Evolutionary conservation across 2,329 filamentous ascomycete genomes (phyloP), one percentile per base, ranked within the genome.

Genomic region (Fusarium floridanum): DNA sequence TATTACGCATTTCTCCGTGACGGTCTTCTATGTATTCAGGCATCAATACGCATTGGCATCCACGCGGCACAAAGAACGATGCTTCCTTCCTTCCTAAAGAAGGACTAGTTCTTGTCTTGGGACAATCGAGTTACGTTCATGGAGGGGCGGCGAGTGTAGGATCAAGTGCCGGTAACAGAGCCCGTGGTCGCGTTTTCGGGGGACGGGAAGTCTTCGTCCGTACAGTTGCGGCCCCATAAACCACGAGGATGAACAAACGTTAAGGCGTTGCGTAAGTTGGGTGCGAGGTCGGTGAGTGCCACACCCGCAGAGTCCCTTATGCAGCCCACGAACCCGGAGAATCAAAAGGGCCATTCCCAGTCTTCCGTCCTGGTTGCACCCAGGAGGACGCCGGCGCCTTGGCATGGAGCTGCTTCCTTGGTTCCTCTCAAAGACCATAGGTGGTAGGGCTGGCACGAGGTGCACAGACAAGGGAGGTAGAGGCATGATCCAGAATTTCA

Each of bases 241-340:
- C 48, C 9, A 29, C 16, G 32, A 50, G 37, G 22, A 60, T n/a
- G 39, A 50, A 48, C 16, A 11, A 48, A 41, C 61, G 61, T 24
- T 50, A 36, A 37, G 11, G 55, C 41, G 24, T 45, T 29, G 34
- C 29, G 41, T 34, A 16, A 12, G 11, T 34, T 7, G 50, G 43
- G 59, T 34, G 39, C 37, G 41, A 72, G 32, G 61, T 20, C 12
- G 37, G 32, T 32, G 34, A 59, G 34, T 57, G 61, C 57, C 43
- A 68, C 14, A 37, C 53, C 27, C 22, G 5, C 37, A 34, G 59
- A 14, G 39, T 69, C 37, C 12, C 43, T 20, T 27, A 27, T 41
- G 45, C 22, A 36, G 27, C 57, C 59, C 34, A 43, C 61, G 27
- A 34, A 29, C 29, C 12, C 48, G 37, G 27, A 45, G 32, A 34